Evolutionary conservation across 164 flowering plant genomes (phyloP).

Genomic region (Litsea cubeba): DNA sequence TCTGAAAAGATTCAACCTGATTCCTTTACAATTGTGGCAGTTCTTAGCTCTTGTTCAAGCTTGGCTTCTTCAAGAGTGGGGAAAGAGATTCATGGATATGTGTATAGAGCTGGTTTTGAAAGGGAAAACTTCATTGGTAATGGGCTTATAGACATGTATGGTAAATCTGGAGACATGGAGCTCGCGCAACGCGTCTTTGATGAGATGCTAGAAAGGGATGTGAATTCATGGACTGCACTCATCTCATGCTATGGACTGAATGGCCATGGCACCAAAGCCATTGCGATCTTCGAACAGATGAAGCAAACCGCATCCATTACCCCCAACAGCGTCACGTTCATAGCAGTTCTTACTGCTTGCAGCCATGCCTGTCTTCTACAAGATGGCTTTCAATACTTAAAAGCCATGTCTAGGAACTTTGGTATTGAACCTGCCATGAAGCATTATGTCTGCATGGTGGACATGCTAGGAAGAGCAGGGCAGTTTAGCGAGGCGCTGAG

Average conservation of each 20-base stretch:
- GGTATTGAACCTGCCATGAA: conserved; percentile 15
- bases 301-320: not conserved
- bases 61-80: conserved; percentile 10
- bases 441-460: conserved; percentile 18
- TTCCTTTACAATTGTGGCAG: conserved; percentile 11
- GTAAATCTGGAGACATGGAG: conserved; percentile 13
- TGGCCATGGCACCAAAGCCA: conserved; percentile 12
- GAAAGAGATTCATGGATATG: conserved; percentile 14
- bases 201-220: conserved; percentile 15
- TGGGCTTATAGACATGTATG: conserved; percentile 18
- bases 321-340: conserved; percentile 14
- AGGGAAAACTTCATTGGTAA: conserved; percentile 3
- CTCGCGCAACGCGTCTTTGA: conserved; percentile 6
- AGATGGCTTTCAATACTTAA: conserved; percentile 15
- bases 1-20: conserved; percentile 5
- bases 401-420: conserved; percentile 5
- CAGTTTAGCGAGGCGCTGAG: conserved; percentile 10
- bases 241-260: conserved; percentile 12
- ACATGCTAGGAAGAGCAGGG: conserved; percentile 22
- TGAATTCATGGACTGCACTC: conserved; percentile 19
- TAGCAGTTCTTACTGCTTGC: conserved; percentile 16
- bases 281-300: conserved; percentile 13
- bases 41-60: conserved; percentile 6
- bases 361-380: conserved; percentile 13
- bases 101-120: conserved; percentile 1